These are phyloP conservation scores for Cylindrotheca closterium DNA, from an alignment of 108 stramenopile species.

Conservation along the genomic window DNA sequence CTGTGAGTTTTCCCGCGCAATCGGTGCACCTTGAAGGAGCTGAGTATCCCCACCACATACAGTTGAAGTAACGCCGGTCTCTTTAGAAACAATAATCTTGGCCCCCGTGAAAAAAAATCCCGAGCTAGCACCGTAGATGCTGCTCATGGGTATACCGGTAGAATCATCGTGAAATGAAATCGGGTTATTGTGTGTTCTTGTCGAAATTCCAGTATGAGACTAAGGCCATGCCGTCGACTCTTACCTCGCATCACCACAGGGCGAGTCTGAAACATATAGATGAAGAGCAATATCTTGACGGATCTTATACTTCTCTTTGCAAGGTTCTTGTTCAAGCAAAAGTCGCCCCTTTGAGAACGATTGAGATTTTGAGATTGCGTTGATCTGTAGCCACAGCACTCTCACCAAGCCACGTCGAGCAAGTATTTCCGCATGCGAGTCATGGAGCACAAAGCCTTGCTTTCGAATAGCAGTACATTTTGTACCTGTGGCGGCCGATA, in stretches of 20 bases:
- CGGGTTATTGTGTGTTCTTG: constrained; percentile 18
- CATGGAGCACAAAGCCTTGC: constrained; percentile 74
- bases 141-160: too few relatives aligned
- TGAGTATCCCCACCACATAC: constrained; percentile 29
- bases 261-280: constrained; percentile 91
- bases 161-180: too few relatives aligned
- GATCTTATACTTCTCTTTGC: not conserved
- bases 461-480: constrained; percentile 70
- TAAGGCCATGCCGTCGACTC: too few relatives aligned
- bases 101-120: constrained; percentile 82
- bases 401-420: constrained; percentile 78
- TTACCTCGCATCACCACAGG: constrained; percentile 85
- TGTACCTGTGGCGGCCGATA: constrained; percentile 81
- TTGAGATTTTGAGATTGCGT: not conserved
- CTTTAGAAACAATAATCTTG: constrained; percentile 67
- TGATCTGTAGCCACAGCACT: constrained; percentile 73
- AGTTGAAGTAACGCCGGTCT: constrained; percentile 14
- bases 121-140: not conserved
- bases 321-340: not conserved
- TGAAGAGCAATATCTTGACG: constrained; percentile 57
- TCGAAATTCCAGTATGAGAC: too few relatives aligned
- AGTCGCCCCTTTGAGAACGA: not conserved
- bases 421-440: constrained; percentile 92
- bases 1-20: constrained; percentile 73
- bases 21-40: constrained; percentile 12